Percentiles rank a stretch among this genome's conserved stretches.
These are phyloP conservation scores for Antitrichia curtipendula DNA, from an alignment of 225 moss, liverwort and hornwort genomes.

Conservation along the genomic window DNA sequence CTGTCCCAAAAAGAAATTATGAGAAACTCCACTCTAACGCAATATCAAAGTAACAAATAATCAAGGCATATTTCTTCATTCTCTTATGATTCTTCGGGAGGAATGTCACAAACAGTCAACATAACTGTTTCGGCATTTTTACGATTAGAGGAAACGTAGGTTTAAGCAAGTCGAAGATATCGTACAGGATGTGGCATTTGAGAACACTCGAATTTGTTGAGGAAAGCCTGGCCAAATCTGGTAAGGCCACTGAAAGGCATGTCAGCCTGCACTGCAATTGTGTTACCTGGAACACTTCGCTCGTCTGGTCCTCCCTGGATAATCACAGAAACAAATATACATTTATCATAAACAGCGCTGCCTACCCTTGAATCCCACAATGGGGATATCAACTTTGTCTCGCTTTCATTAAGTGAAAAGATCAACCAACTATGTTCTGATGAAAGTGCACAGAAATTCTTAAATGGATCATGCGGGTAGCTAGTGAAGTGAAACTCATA, in stretches of 20 bases:
- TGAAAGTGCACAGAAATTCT: neutral
- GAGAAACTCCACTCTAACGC: neutral
- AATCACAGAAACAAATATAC: neutral
- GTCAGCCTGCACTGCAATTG: constrained; percentile 96
- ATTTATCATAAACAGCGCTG: neutral
- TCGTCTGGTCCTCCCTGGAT: constrained; percentile 86
- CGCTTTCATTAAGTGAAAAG: neutral
- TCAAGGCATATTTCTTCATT: neutral
- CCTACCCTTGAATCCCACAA: neutral
- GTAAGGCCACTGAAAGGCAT: constrained; percentile 98
- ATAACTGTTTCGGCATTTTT: neutral
- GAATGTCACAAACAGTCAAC: neutral
- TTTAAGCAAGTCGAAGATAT: neutral
- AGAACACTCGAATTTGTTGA: constrained; percentile 95
- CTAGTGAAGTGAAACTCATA: neutral
- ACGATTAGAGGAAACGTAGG: neutral
- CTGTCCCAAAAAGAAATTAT: constrained; percentile 5
- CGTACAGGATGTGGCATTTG: constrained; percentile 93
- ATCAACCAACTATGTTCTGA: neutral
- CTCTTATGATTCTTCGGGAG: neutral
- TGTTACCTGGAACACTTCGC: constrained; percentile 90
- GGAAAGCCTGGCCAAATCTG: constrained; percentile 89
- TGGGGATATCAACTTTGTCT: neutral
- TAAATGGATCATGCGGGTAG: neutral
- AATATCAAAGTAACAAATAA: neutral